Evolutionary conservation across 2,329 filamentous ascomycete species (phyloP), one percentile per base, ranked within the genome.

Genomic region (Elsinoe arachidis): DNA sequence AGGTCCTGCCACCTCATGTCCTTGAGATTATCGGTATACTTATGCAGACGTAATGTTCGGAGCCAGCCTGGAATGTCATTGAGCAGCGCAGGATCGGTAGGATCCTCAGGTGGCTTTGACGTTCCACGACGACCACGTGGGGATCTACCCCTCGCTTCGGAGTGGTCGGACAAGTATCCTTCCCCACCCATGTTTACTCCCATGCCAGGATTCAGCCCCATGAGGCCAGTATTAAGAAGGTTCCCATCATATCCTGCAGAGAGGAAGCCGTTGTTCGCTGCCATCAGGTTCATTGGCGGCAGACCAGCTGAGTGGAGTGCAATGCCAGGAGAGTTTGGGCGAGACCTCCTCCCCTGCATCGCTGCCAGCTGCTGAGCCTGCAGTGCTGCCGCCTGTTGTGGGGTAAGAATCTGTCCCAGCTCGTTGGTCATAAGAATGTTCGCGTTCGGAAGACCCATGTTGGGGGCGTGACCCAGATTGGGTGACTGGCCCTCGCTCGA

Each of bases 21-120:
- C 75, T 97, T 99, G 62, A 99, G 76, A 65, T 97, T 95, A 65
- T 99, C 93, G 9, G 93, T 99, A 74, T 99, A 99, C 78, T 99
- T 99, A 79, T 99, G 93, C 66, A 99, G 79, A 60, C 93, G 85
- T 69, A 97, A 80, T 71, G 90, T 96, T 70, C 93, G 85, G 67
- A 99, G 81, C 93, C 93, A 99, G 71, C 85, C 87, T 56, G 93
- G 92, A 64, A 99, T 96, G 68, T 99, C 93, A 74, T 95, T 88
- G 65, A 99, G 80, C 60, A 99, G 81, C 41, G 80, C 84, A 14
- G 88, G 87, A 72, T 99, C 93, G 17, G 92, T 97, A 3, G 93
- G 93, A 68, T 99, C 93, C 78, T 99, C 93, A 47, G 93, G 93
- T 30, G 93, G 93, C 80, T 97, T 99, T 43, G 90, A 96, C 78